phyloP scores from a whole-genome alignment of 1,284 basidiomycete species.

The Pyrrhoderma noxium region DNA sequence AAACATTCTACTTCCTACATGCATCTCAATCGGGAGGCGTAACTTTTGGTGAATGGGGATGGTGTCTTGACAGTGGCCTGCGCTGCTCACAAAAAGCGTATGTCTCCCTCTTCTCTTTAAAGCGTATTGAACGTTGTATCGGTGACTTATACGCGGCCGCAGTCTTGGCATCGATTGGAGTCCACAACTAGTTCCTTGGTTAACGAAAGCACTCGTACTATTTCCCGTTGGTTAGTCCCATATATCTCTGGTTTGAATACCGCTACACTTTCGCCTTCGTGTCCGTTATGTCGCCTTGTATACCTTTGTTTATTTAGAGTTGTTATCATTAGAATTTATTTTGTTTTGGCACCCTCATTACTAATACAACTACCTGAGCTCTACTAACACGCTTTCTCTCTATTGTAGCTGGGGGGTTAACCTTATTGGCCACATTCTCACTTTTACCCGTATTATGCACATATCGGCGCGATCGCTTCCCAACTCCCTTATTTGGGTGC shows the following conservation, averaged over 20 bases:
- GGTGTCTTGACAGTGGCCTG: constrained; percentile 22
- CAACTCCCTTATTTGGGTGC: constrained; percentile 16
- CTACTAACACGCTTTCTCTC: background rate
- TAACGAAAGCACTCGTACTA: constrained; percentile 24
- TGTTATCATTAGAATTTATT: too few species aligned
- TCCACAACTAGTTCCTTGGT: constrained; percentile 22
- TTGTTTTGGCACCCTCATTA: too few species aligned
- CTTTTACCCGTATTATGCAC: constrained; percentile 25
- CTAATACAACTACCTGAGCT: background rate
- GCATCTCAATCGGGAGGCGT: constrained; percentile 24
- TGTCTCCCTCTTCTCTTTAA: constrained; percentile 5
- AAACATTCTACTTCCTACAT: constrained; percentile 26
- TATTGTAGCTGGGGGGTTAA: constrained; percentile 24
- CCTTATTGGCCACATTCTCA: constrained; percentile 21
- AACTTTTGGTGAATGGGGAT: constrained; percentile 26
- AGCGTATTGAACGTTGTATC: background rate
- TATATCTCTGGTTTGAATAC: constrained; percentile 1
- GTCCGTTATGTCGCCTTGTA: too few species aligned
- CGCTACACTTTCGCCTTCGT: background rate
- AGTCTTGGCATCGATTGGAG: constrained; percentile 25
- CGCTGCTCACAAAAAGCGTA: constrained; percentile 23
- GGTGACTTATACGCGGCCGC: background rate
- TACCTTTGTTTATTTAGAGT: too few species aligned
- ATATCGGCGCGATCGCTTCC: constrained; percentile 20
- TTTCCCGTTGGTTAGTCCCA: constrained; percentile 25